These are phyloP conservation scores for Halteria grandinella DNA, from an alignment of 73 alveolate genomes.

Conservation along the genomic window DNA sequence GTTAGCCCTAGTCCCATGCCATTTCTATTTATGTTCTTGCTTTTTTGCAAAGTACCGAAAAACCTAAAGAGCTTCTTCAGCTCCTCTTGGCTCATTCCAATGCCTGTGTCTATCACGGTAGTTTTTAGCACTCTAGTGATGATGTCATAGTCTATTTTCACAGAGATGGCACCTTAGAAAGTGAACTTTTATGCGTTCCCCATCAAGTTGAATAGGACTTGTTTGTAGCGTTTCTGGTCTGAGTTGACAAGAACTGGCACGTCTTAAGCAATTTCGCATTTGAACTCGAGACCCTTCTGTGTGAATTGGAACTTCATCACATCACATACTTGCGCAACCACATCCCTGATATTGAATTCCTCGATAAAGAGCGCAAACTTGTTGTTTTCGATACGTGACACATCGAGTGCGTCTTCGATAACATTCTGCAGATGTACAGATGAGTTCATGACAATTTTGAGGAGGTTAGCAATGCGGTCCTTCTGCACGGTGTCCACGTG, in stretches of 20 bases:
- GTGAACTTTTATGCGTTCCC: slow-evolving; percentile 72
- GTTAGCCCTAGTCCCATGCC: slow-evolving; percentile 76
- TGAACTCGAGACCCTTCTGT: slow-evolving; percentile 18
- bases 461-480: no score
- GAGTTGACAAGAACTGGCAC: background rate
- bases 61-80: slow-evolving; percentile 43
- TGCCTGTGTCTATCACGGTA: slow-evolving; percentile 67
- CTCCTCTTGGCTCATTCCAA: slow-evolving; percentile 60
- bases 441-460: background rate
- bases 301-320: slow-evolving; percentile 38
- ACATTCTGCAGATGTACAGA: background rate
- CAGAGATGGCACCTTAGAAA: slow-evolving; percentile 19
- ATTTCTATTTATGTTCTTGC: background rate
- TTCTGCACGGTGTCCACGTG: no score
- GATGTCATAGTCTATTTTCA: background rate
- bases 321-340: slow-evolving; percentile 21
- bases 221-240: slow-evolving; percentile 56
- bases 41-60: slow-evolving; percentile 59
- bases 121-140: slow-evolving; percentile 9
- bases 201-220: slow-evolving; percentile 55
- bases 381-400: slow-evolving; percentile 39
- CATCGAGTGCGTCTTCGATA: slow-evolving; percentile 48
- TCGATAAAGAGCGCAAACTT: slow-evolving; percentile 30
- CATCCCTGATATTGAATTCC: slow-evolving; percentile 3
- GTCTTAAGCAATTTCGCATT: background rate